Conservation (phyloP, 1,284 basidiomycete species). For the Rhodotorula glutinis region DNA sequence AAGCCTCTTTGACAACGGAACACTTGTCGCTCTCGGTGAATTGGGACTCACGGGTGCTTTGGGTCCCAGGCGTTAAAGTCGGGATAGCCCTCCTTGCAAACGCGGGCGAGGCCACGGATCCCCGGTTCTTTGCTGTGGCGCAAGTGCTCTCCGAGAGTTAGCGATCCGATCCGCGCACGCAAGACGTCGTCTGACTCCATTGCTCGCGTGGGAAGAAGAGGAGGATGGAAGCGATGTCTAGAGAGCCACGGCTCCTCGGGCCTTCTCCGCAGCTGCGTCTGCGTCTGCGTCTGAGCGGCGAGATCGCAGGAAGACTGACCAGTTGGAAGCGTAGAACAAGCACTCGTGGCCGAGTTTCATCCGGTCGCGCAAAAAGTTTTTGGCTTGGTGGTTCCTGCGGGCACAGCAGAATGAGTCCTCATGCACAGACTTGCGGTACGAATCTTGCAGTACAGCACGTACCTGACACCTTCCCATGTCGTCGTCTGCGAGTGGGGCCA, state of each 20-base stretch:
- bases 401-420: no score
- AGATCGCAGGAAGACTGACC: constrained; percentile 51
- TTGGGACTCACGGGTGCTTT: constrained; percentile 55
- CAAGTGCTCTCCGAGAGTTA: no score
- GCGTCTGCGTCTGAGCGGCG: no score
- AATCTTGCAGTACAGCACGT: no score
- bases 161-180: no score
- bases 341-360: constrained; percentile 75
- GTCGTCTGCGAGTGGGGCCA: no score
- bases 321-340: constrained; percentile 86
- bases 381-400: constrained; percentile 76
- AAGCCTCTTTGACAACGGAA: no score
- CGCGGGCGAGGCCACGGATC: constrained; percentile 78
- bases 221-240: not conserved
- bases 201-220: no score
- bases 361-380: constrained; percentile 78
- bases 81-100: constrained; percentile 79
- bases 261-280: no score
- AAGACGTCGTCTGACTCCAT: no score
- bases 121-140: constrained; percentile 53
- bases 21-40: no score
- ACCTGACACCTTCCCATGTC: constrained; percentile 42
- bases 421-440: no score
- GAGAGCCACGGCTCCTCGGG: not conserved
- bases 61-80: constrained; percentile 86